Evolutionary conservation across 2,329 filamentous ascomycete genomes (phyloP), one percentile per base, ranked within the genome.

Genomic region (Fusarium algeriense): DNA sequence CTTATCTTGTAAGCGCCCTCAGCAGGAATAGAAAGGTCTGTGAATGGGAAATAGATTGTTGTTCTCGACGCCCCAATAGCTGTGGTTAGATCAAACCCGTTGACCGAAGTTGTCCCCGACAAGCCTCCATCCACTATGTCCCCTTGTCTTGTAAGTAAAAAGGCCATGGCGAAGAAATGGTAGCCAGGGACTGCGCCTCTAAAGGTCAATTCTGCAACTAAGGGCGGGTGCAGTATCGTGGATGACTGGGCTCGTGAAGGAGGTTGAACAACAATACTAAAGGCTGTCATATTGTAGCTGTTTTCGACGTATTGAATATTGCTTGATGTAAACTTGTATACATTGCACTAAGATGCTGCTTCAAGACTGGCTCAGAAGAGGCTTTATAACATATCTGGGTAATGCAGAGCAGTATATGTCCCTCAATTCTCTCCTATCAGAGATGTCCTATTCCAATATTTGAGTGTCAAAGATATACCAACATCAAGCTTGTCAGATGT

Each of bases 141-240:
- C 7, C 74, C 72, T 2, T 67, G 23, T 4, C 41, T 41, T 37
- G 71, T 70, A 1, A 80, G 28, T 3, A 80, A 65, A 2, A 73
- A 32, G 6, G 69, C 73, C 59, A 73, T 79, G 45, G 76, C 76
- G 49, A 80, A 79, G 58, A 76, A 77, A 37, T 75, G 63, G 23
- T 54, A 56, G 4, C 46, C 44, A 7, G 72, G 14, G 9, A 69
- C 14, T 2, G 52, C 32, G 13, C 60, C 38, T 30, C 37, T 59
- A 15, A 61, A 59, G 7, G 49, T 49, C 2, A 78, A 52, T 43
- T 73, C 49, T 28, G 64, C 75, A 20, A 78, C 40, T 15, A 78
- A 23, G 19, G 75, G 67, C 7, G 77, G 79, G 43, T 73, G 46
- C 7, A 81, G 32, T 11, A 30, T 38, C 20, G 69, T 46, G 13